phyloP scores from a whole-genome alignment of 2,329 filamentous ascomycete species.

The Pseudogymnoascus sp. region DNA sequence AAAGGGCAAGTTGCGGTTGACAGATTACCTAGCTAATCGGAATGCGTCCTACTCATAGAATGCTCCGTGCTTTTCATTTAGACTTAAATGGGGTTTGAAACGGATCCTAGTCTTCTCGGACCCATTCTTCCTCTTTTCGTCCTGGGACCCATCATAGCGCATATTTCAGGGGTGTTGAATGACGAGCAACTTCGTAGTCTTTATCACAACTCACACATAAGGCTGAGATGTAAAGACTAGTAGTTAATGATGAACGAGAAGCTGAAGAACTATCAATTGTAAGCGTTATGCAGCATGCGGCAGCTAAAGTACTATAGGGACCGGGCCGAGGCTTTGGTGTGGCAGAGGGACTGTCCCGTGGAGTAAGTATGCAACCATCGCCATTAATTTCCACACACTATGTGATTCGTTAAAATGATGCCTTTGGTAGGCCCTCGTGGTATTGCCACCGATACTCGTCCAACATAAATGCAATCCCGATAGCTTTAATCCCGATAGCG shows the following conservation, averaged over 20 bases:
- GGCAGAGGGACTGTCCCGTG: neutral
- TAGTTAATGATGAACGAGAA: neutral
- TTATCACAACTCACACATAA: neutral
- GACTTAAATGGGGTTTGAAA: neutral
- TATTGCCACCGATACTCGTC: neutral
- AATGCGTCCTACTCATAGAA: neutral
- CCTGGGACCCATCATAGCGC: neutral
- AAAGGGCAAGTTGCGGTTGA: neutral
- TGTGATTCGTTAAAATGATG: neutral
- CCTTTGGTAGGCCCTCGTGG: neutral
- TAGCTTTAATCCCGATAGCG: neutral
- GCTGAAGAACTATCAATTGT: neutral
- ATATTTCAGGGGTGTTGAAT: neutral
- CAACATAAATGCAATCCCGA: neutral
- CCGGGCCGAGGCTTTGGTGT: neutral
- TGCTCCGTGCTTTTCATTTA: neutral
- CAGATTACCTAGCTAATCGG: neutral
- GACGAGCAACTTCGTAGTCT: neutral
- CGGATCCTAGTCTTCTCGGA: neutral
- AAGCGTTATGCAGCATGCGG: neutral
- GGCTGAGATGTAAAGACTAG: neutral
- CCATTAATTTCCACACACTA: neutral
- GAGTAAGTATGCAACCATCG: neutral
- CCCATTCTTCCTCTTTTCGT: neutral
- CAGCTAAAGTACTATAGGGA: neutral